Conservation (phyloP, 495 filamentous ascomycete species). For the Hypoxylon cercidicola region DNA sequence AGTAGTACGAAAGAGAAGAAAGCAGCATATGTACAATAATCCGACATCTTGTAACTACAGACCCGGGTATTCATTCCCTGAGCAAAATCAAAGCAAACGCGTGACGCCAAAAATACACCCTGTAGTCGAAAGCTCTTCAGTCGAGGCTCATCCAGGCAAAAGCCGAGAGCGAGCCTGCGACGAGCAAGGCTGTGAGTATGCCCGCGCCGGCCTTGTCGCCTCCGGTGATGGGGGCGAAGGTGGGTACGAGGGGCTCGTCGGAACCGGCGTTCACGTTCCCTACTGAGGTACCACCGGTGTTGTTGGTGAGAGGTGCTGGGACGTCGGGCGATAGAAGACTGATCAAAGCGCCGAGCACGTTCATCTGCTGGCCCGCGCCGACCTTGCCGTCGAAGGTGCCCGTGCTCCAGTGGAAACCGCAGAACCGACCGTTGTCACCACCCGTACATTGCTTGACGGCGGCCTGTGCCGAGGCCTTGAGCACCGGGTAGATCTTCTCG, state of each 20-base stretch:
- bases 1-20: too few relatives aligned
- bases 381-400: conserved; percentile 59
- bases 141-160: conserved; percentile 62
- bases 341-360: conserved; percentile 45
- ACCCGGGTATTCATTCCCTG: conserved; percentile 36
- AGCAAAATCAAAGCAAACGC: conserved; percentile 24
- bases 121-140: not conserved
- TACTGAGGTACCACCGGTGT: conserved; percentile 71
- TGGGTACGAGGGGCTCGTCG: conserved; percentile 32
- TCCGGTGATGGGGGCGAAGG: conserved; percentile 56
- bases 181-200: conserved; percentile 67
- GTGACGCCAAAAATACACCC: conserved; percentile 15
- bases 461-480: conserved; percentile 65
- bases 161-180: conserved; percentile 49
- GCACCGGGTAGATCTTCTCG: conserved; percentile 55
- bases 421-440: conserved; percentile 59
- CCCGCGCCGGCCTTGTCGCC: conserved; percentile 74
- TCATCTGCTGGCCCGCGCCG: conserved; percentile 68
- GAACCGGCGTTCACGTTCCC: conserved; percentile 69
- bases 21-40: conserved; percentile 25
- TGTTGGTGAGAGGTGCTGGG: conserved; percentile 61
- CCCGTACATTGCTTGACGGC: conserved; percentile 71
- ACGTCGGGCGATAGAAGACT: conserved; percentile 43
- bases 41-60: too few relatives aligned
- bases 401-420: conserved; percentile 70